Conservation (phyloP, 768 basidiomycete species). For the Leccinum aurantiacum region DNA sequence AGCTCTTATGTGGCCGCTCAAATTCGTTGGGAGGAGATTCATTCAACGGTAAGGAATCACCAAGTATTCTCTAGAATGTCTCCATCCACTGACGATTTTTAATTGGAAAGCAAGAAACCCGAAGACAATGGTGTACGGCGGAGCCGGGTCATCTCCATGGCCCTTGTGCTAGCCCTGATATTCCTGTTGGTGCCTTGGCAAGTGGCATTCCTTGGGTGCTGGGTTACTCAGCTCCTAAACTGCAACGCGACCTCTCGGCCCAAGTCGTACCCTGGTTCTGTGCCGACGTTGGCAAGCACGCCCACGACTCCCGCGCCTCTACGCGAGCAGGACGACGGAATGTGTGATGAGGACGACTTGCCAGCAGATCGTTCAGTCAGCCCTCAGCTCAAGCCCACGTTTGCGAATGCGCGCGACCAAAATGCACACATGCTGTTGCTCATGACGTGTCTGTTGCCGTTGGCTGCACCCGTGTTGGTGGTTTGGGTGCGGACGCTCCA, state of each 20-base stretch:
- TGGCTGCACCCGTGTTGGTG: slow-evolving; percentile 71
- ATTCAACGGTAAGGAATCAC: slow-evolving; percentile 15
- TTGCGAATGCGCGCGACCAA: slow-evolving; percentile 42
- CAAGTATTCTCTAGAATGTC: not conserved
- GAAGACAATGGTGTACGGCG: slow-evolving; percentile 42
- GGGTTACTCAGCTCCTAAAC: slow-evolving; percentile 73
- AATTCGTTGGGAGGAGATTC: slow-evolving; percentile 16
- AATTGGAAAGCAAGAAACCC: slow-evolving; percentile 16
- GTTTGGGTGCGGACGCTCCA: slow-evolving; percentile 89
- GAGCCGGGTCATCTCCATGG: slow-evolving; percentile 57
- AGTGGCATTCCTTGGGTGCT: slow-evolving; percentile 83
- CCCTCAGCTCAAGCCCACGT: slow-evolving; percentile 1
- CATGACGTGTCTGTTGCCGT: slow-evolving; percentile 79
- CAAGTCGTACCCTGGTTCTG: slow-evolving; percentile 22
- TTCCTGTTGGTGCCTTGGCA: slow-evolving; percentile 87
- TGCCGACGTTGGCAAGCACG: slow-evolving; percentile 27
- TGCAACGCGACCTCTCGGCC: slow-evolving; percentile 42
- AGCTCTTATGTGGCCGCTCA: slow-evolving; percentile 47
- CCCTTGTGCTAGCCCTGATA: slow-evolving; percentile 61
- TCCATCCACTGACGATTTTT: not conserved
- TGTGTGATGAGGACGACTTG: slow-evolving; percentile 15
- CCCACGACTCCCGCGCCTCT: slow-evolving; percentile 28
- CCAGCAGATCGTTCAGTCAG: not conserved
- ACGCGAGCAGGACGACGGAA: slow-evolving; percentile 1
- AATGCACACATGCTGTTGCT: slow-evolving; percentile 66